Conservation (phyloP, 345 rosid species). For the Anastatica hierochuntica region DNA sequence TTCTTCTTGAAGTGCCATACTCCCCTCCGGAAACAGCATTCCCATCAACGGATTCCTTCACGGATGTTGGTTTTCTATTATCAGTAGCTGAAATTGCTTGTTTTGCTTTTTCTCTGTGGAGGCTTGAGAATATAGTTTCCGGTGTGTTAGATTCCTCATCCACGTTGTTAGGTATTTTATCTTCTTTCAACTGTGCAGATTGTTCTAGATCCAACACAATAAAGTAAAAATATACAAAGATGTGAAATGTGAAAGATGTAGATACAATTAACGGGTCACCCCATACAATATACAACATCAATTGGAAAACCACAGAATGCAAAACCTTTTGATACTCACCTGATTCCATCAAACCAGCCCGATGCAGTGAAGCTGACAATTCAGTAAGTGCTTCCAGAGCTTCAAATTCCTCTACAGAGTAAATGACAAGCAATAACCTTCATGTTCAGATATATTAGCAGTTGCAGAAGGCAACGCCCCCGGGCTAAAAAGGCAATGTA, state of each 20-base stretch:
- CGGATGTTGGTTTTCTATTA: slow-evolving; percentile 30
- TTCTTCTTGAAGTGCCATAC: slow-evolving; percentile 15
- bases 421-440: slow-evolving; percentile 6
- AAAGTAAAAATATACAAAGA: slow-evolving; percentile 4
- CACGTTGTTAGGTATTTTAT: slow-evolving; percentile 15
- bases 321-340: slow-evolving; percentile 32
- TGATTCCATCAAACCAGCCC: slow-evolving; percentile 45
- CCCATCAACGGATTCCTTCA: slow-evolving; percentile 12
- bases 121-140: slow-evolving; percentile 38
- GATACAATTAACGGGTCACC: not conserved
- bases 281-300: not conserved
- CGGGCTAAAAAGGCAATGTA: not conserved
- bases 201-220: slow-evolving; percentile 6
- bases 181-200: not conserved
- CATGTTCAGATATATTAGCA: not conserved
- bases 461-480: not conserved
- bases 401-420: slow-evolving; percentile 51
- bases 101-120: slow-evolving; percentile 31
- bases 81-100: slow-evolving; percentile 22
- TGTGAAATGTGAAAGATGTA: not conserved
- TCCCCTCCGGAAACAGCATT: slow-evolving; percentile 3
- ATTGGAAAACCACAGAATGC: not conserved
- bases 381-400: slow-evolving; percentile 63
- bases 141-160: slow-evolving; percentile 39
- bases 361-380: slow-evolving; percentile 39